Base-by-base conservation (phyloP, 495 filamentous ascomycete genomes). In the Cercophora samala region DNA sequence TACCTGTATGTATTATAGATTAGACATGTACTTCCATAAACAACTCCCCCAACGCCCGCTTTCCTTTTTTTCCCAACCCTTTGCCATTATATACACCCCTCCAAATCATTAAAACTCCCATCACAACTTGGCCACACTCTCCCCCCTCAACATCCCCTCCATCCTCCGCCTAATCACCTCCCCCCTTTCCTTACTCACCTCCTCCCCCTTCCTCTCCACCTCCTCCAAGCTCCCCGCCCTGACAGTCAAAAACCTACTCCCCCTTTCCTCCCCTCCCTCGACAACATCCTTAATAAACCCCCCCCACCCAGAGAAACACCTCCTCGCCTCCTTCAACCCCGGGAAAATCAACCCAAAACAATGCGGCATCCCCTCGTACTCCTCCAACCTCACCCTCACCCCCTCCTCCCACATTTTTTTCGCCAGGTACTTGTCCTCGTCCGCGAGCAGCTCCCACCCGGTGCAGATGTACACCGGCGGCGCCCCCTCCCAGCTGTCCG, bases 291-390 rank as follows among this genome's bases (percentile, higher is more conserved):
- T 77, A 0, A 87, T 77, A 71, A 95, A 96, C 32, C 73, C 77
- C 0, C 84, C 80, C 78, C 87, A 84, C 21, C 82, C 75, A 9
- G 84, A 75, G 58, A 89, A 83, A 70, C 86, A 90, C 58, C 80
- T 75, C 64, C 76, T 77, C 1, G 82, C 72, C 5, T 80, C 84
- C 0, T 76, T 63, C 1, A 85, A 70, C n/a, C 71, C 73, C n/a
- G 81, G 75, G 65, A 97, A 77, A 0, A 96, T 60, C 68, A 88
- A 70, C 0, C 82, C 87, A 74, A 96, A 96, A 66, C 89, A 91
- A 73, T 98, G 94, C 56, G 93, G 93, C 92, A 97, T 96, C 1
- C 88, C 89, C 75, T 94, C 91, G 70, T 87, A 96, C 76, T 92
- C 84, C 71, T 93, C 87, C 52, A 87, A 89, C 37, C 86, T 78